Base-by-base conservation (phyloP, 2,329 filamentous ascomycete species). In the Colletotrichum sidae region DNA sequence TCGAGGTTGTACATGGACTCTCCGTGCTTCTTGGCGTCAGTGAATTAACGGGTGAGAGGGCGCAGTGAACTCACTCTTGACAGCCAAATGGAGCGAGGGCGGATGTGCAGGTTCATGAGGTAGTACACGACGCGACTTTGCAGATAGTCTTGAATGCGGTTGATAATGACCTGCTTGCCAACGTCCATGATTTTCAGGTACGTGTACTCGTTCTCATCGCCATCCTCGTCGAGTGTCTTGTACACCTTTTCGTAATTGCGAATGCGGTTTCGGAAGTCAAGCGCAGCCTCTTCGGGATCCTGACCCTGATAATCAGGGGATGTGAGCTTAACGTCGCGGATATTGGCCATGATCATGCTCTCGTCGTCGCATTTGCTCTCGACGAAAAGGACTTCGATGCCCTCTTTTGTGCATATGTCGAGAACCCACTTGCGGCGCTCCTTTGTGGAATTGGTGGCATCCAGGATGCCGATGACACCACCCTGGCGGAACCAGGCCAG, bases 171-270 rank as follows among this genome's bases (percentile, higher is more conserved):
- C 74, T 97, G 93, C 71, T 93, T 93, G 65, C 96, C 94, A 11
- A 98, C 93, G 74, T 99, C 91, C 85, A 98, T 96, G 75, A 99
- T 91, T 81, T 99, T 98, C 75, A 98, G 91, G 75, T 97, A 99
- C 42, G 96, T 97, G 72, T 96, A 88, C 71, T 95, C 85, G 71
- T 87, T 88, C 83, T 98, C 95, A 69, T 96, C 92, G 46, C 81
- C 83, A 68, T 88, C 85, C 70, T 92, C 92, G 71, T 96, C 93
- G 72, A 99, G 93, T 2, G 93, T 95, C 80, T 97, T 89, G 79
- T 99, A 99, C 35, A 96, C 92, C 79, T 96, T 96, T 79, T 99
- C 96, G 79, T 99, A 99, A 79, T 97, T 97, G 73, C 91, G 89
- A 75, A 99, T 99, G 68, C 96, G 91, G 74, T 96, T 91, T 68